These are phyloP conservation scores for Calonectria pteridis DNA, from an alignment of 2,329 filamentous ascomycete genomes.

Conservation along the genomic window DNA sequence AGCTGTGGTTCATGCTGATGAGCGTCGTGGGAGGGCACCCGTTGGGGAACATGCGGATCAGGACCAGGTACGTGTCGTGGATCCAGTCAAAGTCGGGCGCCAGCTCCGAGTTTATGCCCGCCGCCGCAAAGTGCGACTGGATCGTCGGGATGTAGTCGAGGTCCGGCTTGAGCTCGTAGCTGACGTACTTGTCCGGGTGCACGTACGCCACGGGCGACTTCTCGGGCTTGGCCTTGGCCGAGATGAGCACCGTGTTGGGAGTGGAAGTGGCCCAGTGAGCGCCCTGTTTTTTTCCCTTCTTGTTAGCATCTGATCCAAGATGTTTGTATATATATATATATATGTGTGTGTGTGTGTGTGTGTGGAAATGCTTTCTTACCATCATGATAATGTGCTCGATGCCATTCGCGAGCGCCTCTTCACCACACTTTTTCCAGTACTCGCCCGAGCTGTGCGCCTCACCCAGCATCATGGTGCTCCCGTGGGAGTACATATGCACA, in stretches of 20 bases:
- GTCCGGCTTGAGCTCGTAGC: constrained; percentile 73
- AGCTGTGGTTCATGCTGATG: constrained; percentile 41
- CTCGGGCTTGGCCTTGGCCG: constrained; percentile 68
- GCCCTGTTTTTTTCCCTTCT: constrained; percentile 59
- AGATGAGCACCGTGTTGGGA: constrained; percentile 64
- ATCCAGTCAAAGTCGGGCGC: constrained; percentile 74
- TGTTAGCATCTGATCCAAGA: neutral
- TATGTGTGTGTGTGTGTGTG: no score
- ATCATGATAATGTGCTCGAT: constrained; percentile 39
- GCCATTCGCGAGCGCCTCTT: constrained; percentile 36
- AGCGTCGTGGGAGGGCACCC: constrained; percentile 74
- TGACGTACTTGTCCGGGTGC: constrained; percentile 72
- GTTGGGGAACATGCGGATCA: constrained; percentile 77
- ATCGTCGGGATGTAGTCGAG: constrained; percentile 48
- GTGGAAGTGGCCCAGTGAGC: constrained; percentile 74
- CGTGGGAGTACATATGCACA: constrained; percentile 43
- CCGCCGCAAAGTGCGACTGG: constrained; percentile 11
- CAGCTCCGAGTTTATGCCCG: constrained; percentile 17
- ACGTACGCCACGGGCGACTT: constrained; percentile 77
- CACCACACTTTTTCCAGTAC: constrained; percentile 41
- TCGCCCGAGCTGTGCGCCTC: constrained; percentile 36
- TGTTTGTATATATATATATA: no score
- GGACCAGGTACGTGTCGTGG: constrained; percentile 77
- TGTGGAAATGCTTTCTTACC: constrained; percentile 9
- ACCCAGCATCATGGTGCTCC: constrained; percentile 43